Conservation (phyloP, 345 rosid genomes). For the Gossypium arboreum region DNA sequence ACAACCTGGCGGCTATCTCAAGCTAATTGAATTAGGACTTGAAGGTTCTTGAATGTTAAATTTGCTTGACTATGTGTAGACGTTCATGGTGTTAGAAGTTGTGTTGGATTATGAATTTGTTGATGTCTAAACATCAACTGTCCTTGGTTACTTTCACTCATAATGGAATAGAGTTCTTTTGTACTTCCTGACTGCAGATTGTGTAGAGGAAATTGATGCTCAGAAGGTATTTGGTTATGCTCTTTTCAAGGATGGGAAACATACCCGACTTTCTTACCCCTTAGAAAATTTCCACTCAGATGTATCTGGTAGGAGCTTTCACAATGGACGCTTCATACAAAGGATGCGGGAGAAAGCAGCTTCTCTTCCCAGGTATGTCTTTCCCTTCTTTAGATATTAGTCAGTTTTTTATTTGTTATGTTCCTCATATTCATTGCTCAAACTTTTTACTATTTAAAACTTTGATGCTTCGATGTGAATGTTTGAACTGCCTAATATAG, state of each 20-base stretch:
- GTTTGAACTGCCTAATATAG: neutral
- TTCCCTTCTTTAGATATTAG: neutral
- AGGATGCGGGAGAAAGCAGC: slow-evolving; percentile 46
- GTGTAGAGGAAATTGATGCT: no score
- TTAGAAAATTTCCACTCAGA: slow-evolving; percentile 43
- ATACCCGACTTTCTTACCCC: slow-evolving; percentile 37
- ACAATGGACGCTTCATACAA: slow-evolving; percentile 39
- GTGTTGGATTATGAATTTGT: neutral
- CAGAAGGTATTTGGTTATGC: no score
- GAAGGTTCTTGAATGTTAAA: slow-evolving; percentile 37
- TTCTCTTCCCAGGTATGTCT: slow-evolving; percentile 35
- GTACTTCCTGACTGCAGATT: slow-evolving; percentile 17
- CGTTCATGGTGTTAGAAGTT: neutral
- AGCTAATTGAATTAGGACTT: slow-evolving; percentile 62
- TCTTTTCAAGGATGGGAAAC: slow-evolving; percentile 37
- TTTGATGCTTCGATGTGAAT: neutral
- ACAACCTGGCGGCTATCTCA: slow-evolving; percentile 74
- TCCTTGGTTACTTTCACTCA: neutral
- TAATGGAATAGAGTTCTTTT: neutral
- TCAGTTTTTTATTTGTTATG: neutral
- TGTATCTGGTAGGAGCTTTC: slow-evolving; percentile 25
- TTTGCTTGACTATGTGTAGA: neutral
- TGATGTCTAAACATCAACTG: neutral
- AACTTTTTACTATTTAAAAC: neutral
- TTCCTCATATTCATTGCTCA: neutral